These are phyloP conservation scores for Melastoma candidum DNA, from an alignment of 441 rosid species.

Conservation along the genomic window DNA sequence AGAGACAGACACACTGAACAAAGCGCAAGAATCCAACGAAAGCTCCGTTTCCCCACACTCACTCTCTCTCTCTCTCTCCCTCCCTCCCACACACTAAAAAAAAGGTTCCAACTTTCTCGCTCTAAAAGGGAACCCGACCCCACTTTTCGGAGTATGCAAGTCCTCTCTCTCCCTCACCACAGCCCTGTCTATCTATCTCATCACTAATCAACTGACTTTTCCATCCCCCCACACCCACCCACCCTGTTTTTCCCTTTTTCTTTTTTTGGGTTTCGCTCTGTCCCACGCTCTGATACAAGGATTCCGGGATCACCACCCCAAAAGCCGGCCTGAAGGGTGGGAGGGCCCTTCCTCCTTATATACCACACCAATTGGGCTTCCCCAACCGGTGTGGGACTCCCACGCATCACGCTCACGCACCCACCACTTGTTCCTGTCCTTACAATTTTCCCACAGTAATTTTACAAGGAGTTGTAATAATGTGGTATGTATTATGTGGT, in stretches of 20 bases:
- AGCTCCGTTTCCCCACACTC: conserved; percentile 5
- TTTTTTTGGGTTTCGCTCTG: not conserved
- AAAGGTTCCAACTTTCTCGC: too few relatives aligned
- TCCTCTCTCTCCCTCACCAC: conserved; percentile 7
- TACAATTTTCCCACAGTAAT: too few relatives aligned
- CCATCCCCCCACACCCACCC: conserved; percentile 7
- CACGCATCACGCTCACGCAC: too few relatives aligned
- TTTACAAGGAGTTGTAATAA: too few relatives aligned
- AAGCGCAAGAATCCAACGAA: conserved; percentile 36
- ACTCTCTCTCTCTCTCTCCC: conserved; percentile 1
- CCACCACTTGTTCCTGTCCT: not conserved
- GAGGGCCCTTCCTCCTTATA: too few relatives aligned
- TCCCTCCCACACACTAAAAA: not conserved
- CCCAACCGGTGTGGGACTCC: too few relatives aligned
- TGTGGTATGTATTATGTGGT: too few relatives aligned
- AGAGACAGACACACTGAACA: not conserved
- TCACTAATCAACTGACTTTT: conserved; percentile 3
- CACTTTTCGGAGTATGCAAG: not conserved
- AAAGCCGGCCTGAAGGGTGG: too few relatives aligned
- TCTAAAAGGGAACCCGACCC: too few relatives aligned
- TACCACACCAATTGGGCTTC: too few relatives aligned
- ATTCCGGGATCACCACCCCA: too few relatives aligned
- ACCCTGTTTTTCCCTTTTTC: not conserved
- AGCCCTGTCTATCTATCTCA: not conserved
- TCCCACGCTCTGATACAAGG: too few relatives aligned